Evolutionary conservation across 768 basidiomycete species (phyloP), one percentile per base, ranked within the genome.

Genomic region (Boletus rubroflammeus): DNA sequence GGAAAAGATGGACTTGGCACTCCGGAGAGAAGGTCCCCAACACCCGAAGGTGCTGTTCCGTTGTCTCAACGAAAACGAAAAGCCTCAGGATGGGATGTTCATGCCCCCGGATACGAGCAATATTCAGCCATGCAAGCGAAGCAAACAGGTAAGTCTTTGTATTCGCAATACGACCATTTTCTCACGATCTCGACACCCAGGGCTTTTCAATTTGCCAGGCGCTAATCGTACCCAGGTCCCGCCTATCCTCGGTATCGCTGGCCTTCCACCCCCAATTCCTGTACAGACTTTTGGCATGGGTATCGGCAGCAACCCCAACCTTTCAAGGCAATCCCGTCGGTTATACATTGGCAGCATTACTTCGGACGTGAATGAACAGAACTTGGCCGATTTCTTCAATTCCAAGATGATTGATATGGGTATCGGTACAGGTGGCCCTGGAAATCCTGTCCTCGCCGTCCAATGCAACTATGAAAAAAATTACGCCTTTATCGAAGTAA

Each of bases 381-480:
- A 89, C 66, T 75, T 98, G 40, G 84, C 86, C 15, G 88, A 93
- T 35, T 97, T 98, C 76, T 98, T 99, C 84, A 98, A 98, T 67
- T 75, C 78, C 51, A 93, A 96, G 75, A 98, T 98, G 94, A 83
- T 81, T 38, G 93, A 98, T 73, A 90, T 91, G 85, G 80, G 79
- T 57, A 84, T 95, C 44, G 90, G 92, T 14, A 90, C 91, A 6
- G 88, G 86, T 28, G 83, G 80, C 19, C 83, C 90, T 23, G 93
- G 92, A 21, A 93, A 93, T 58, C 92, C 96, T 10, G 93, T 98
- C 31, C 80, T 95, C 31, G 88, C 88, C 19, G 93, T 97, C 6
- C 93, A 96, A 66, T 90, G 97, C 75, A 98, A 98, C 67, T 94
- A 94, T 64, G 97, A 98, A 72, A 99, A 98, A 79, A 94, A 93